Conservation (phyloP, 2,329 filamentous ascomycete genomes). For the Neobulgaria alba region DNA sequence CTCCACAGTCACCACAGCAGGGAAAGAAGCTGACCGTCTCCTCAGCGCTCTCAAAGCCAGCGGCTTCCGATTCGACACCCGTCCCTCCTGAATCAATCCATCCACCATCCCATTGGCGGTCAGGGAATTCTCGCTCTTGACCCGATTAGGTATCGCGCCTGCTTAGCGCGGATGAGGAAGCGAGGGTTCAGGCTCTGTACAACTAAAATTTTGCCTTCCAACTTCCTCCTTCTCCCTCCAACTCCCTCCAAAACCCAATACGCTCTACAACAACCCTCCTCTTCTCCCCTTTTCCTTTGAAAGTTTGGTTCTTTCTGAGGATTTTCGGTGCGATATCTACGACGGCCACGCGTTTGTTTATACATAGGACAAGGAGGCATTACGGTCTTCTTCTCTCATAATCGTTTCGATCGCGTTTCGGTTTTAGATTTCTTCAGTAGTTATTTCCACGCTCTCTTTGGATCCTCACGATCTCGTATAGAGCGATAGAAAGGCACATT, state of each 20-base stretch:
- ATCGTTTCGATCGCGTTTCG: slow-evolving; percentile 28
- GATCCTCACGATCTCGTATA: slow-evolving; percentile 20
- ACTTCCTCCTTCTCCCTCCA: slow-evolving; percentile 19
- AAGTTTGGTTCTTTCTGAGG: slow-evolving; percentile 36
- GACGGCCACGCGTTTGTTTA: slow-evolving; percentile 6
- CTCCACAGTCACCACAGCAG: too few relatives aligned
- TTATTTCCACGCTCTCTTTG: slow-evolving; percentile 18
- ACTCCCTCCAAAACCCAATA: slow-evolving; percentile 11
- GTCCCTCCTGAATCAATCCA: slow-evolving; percentile 14
- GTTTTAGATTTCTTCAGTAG: slow-evolving; percentile 17
- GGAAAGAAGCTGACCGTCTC: too few relatives aligned
- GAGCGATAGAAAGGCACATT: slow-evolving; percentile 11
- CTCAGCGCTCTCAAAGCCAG: too few relatives aligned
- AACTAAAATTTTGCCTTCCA: slow-evolving; percentile 23
- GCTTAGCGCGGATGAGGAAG: too few relatives aligned
- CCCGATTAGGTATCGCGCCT: too few relatives aligned
- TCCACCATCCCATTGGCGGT: too few relatives aligned
- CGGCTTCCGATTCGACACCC: slow-evolving; percentile 1
- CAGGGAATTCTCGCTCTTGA: too few relatives aligned
- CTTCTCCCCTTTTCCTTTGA: slow-evolving; percentile 34
- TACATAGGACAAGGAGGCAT: slow-evolving; percentile 11
- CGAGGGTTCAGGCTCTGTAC: slow-evolving; percentile 3
- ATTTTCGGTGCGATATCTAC: slow-evolving; percentile 16
- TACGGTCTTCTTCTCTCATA: slow-evolving; percentile 17
- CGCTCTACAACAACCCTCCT: slow-evolving; percentile 3